Evolutionary conservation across 2,329 filamentous ascomycete species (phyloP).

Genomic region (Blastomyces gilchristii): DNA sequence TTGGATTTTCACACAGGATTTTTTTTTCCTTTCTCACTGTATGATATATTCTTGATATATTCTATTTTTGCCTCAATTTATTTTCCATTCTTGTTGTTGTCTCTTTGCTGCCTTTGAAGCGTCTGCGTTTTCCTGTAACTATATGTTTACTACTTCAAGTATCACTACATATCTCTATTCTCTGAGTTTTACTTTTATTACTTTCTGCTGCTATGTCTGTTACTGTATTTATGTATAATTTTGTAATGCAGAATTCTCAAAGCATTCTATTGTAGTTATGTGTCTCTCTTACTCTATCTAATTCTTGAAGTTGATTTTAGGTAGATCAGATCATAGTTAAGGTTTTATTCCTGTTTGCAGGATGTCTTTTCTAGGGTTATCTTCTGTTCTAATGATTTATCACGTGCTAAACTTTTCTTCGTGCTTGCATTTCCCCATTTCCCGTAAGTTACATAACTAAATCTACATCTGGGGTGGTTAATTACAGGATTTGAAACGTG

Average conservation of each 20-base stretch:
- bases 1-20: constrained; percentile 1
- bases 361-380: no score
- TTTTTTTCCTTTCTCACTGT: background rate
- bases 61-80: background rate
- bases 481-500: no score
- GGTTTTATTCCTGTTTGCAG: no score
- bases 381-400: no score
- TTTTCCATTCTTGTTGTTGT: background rate
- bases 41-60: background rate
- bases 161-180: no score
- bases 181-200: no score
- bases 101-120: background rate
- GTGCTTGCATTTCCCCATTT: no score
- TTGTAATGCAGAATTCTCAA: background rate
- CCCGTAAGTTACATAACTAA: no score
- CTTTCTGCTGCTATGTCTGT: background rate
- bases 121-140: background rate
- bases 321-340: no score
- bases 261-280: background rate
- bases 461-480: no score
- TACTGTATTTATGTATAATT: background rate
- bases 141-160: background rate
- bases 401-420: no score
- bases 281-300: background rate
- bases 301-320: no score